phyloP scores from a whole-genome alignment of 495 filamentous ascomycete species.

The Aspergillus ostianus region DNA sequence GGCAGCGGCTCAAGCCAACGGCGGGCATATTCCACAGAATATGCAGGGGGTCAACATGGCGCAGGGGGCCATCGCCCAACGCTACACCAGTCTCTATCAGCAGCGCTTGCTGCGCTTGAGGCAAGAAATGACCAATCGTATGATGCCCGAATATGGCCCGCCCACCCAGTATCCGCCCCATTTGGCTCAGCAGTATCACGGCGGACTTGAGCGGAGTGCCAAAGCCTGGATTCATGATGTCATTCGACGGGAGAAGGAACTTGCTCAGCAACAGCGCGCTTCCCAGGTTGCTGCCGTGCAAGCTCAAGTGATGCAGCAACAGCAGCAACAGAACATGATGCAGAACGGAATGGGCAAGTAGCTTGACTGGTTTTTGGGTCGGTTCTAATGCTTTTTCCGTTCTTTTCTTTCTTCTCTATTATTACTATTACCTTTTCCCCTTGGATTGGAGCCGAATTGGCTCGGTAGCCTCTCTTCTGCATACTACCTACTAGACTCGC shows the following conservation, averaged over 20 bases:
- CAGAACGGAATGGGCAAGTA: constrained; percentile 46
- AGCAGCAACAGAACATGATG: constrained; percentile 50
- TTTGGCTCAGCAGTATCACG: constrained; percentile 39
- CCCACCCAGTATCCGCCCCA: constrained; percentile 45
- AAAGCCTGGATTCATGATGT: constrained; percentile 45
- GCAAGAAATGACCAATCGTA: constrained; percentile 40
- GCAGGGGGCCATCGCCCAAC: constrained; percentile 28
- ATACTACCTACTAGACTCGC: not conserved
- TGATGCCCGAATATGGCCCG: constrained; percentile 40
- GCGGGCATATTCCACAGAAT: constrained; percentile 37
- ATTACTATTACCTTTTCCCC: constrained; percentile 13
- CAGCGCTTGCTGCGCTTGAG: constrained; percentile 37
- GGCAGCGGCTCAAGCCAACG: constrained; percentile 43
- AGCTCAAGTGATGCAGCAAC: constrained; percentile 37
- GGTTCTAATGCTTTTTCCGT: constrained; percentile 7
- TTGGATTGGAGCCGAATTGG: not conserved
- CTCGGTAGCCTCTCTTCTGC: not conserved
- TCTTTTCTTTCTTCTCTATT: constrained; percentile 11
- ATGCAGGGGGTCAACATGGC: constrained; percentile 30
- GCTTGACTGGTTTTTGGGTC: constrained; percentile 8
- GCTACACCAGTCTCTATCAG: constrained; percentile 40
- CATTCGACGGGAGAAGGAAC: constrained; percentile 43
- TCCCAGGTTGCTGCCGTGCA: constrained; percentile 34
- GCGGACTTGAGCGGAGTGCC: constrained; percentile 37
- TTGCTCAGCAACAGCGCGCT: constrained; percentile 36